Percentiles rank a stretch among this genome's conserved stretches.
Evolutionary conservation across 176 grass and related monocot genomes (phyloP).

Genomic region (Tillandsia fasciculata): DNA sequence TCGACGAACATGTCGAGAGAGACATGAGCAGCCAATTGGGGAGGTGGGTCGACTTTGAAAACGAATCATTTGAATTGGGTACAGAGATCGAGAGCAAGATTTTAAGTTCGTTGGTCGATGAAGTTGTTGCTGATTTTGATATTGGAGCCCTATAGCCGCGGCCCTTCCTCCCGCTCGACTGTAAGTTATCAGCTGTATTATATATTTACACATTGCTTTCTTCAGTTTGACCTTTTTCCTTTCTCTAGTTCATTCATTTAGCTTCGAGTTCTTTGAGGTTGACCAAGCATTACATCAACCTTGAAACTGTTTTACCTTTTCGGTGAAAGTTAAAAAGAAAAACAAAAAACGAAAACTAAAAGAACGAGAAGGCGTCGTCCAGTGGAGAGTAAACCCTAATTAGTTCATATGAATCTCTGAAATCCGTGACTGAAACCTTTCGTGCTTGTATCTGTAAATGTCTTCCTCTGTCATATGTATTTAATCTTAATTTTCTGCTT

Average conservation of each 20-base stretch:
- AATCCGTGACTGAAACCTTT: too few relatives aligned
- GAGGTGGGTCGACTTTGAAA: slow-evolving; percentile 80
- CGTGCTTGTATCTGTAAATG: too few relatives aligned
- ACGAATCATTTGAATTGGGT: slow-evolving; percentile 49
- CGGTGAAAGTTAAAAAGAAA: too few relatives aligned
- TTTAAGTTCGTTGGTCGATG: slow-evolving; percentile 52
- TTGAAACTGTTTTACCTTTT: not conserved
- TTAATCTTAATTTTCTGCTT: too few relatives aligned
- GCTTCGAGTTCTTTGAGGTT: not conserved
- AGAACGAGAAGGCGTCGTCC: not conserved
- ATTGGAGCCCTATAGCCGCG: slow-evolving; percentile 19
- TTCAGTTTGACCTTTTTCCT: not conserved
- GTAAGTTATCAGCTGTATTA: slow-evolving; percentile 23
- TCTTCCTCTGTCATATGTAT: too few relatives aligned
- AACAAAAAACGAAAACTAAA: not conserved
- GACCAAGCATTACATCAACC: not conserved
- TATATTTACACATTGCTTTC: slow-evolving; percentile 32
- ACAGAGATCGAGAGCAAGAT: slow-evolving; percentile 43
- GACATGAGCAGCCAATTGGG: slow-evolving; percentile 74
- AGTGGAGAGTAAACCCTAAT: not conserved
- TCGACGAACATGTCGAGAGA: slow-evolving; percentile 77
- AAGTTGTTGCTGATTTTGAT: slow-evolving; percentile 50
- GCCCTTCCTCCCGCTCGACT: slow-evolving; percentile 6
- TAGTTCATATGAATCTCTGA: too few relatives aligned
- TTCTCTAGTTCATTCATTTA: not conserved